Evolutionary conservation across 257 asterid species (phyloP).

Genomic region (Mentha longifolia): DNA sequence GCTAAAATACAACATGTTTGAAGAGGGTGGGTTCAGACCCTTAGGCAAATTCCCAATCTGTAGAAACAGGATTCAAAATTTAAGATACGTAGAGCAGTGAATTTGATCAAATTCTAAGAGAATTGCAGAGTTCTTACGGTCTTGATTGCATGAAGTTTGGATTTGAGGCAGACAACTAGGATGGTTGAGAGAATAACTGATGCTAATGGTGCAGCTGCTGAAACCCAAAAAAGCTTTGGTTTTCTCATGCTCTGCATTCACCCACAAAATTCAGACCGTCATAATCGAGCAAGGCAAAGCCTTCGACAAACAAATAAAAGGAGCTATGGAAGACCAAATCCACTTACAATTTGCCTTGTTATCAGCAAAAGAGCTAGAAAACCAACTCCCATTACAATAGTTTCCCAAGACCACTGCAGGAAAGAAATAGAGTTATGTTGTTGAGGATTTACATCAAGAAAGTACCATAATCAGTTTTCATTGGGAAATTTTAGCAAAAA

Average conservation of each 20-base stretch:
- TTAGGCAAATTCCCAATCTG: slow-evolving; percentile 87
- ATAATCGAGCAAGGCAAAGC: too few species aligned
- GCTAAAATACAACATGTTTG: slow-evolving; percentile 67
- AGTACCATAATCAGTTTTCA: not conserved
- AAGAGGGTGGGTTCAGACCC: slow-evolving; percentile 90
- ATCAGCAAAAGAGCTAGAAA: slow-evolving; percentile 60
- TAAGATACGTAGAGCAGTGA: not conserved
- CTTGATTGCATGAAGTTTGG: slow-evolving; percentile 58
- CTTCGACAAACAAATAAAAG: not conserved
- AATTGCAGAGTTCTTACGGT: slow-evolving; percentile 54
- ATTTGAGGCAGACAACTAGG: slow-evolving; percentile 59
- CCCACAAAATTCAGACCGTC: slow-evolving; percentile 8
- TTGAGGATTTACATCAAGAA: not conserved
- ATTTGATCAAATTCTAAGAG: not conserved
- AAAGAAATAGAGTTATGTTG: slow-evolving; percentile 19
- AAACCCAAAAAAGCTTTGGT: slow-evolving; percentile 80
- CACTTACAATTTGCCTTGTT: slow-evolving; percentile 70
- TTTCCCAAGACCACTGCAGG: slow-evolving; percentile 90
- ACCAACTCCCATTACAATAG: slow-evolving; percentile 70
- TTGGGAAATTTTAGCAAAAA: not conserved
- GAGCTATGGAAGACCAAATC: not conserved
- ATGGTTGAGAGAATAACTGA: slow-evolving; percentile 78
- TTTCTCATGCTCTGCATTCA: slow-evolving; percentile 69
- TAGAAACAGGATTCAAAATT: slow-evolving; percentile 12
- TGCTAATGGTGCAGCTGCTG: slow-evolving; percentile 86